phyloP scores from a whole-genome alignment of 2,329 filamentous ascomycete genomes.

The Tolypocladium cylindrosporum region DNA sequence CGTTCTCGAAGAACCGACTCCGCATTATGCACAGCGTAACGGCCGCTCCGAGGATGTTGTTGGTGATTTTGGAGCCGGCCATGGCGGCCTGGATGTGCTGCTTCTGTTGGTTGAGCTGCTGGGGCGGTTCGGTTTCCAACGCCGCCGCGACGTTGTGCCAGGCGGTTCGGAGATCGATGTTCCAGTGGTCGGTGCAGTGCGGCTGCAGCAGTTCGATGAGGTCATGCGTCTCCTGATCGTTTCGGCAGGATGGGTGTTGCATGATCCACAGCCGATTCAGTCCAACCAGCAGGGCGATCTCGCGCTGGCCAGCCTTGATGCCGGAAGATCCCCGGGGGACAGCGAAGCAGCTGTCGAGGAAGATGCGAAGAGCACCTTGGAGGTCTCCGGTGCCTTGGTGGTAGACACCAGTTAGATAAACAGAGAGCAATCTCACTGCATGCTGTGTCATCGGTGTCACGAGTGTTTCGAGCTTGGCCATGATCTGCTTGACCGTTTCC shows the following conservation, averaged over 20 bases:
- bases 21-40: conserved; percentile 83
- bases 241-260: conserved; percentile 47
- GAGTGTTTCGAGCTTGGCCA: conserved; percentile 41
- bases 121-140: conserved; percentile 49
- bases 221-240: conserved; percentile 47
- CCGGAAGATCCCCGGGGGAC: conserved; percentile 26
- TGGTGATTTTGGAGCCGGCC: conserved; percentile 54
- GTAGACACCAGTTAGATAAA: conserved; percentile 68
- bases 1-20: conserved; percentile 68
- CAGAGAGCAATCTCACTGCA: conserved; percentile 37
- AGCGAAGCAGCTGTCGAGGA: conserved; percentile 49
- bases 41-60: conserved; percentile 71
- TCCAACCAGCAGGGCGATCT: conserved; percentile 55
- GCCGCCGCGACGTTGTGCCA: conserved; percentile 68
- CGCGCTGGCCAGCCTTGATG: conserved; percentile 43
- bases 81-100: conserved; percentile 66
- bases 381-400: conserved; percentile 69
- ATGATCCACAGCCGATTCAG: conserved; percentile 67
- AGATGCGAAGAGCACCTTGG: conserved; percentile 55
- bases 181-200: conserved; percentile 59
- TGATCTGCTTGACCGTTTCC: conserved; percentile 47
- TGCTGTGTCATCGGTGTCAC: conserved; percentile 28
- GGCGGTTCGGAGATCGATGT: conserved; percentile 66
- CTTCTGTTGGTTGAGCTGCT: conserved; percentile 68
- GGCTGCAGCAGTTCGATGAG: conserved; percentile 58